phyloP scores from a whole-genome alignment of 371 early-diverging fungal species.

The Furculomyces boomerangus region DNA sequence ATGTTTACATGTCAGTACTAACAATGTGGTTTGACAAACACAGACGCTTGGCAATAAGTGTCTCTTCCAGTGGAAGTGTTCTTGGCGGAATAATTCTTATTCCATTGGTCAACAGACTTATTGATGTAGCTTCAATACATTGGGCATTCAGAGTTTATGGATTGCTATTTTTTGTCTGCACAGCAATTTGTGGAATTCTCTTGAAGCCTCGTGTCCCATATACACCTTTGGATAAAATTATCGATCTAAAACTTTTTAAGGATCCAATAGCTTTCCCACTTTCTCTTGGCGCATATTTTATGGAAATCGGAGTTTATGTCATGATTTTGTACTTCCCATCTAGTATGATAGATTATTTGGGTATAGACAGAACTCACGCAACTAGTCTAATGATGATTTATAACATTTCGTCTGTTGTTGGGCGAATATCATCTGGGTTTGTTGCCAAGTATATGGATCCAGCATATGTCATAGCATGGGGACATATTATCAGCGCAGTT shows the following conservation, averaged over 20 bases:
- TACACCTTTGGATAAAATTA: not conserved
- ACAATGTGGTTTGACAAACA: conserved; percentile 57
- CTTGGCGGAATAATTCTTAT: not conserved
- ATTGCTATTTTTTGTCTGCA: conserved; percentile 3
- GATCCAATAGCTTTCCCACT: not conserved
- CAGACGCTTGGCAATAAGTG: conserved; percentile 12
- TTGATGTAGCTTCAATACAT: not conserved
- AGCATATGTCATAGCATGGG: not conserved
- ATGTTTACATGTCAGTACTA: conserved; percentile 28
- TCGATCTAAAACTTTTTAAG: not conserved
- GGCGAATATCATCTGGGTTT: not conserved
- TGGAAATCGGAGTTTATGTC: not conserved
- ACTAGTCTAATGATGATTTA: not conserved
- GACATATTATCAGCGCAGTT: not conserved
- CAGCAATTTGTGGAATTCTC: conserved; percentile 23
- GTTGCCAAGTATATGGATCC: not conserved
- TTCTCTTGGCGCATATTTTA: not conserved
- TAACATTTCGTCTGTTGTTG: not conserved
- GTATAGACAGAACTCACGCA: not conserved
- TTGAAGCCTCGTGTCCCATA: conserved; percentile 10
- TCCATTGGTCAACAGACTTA: not conserved
- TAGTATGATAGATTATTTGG: not conserved
- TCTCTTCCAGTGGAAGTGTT: not conserved
- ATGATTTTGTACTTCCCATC: not conserved
- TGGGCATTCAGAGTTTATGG: not conserved